These are phyloP conservation scores for Torrubiella hemipterigena DNA, from an alignment of 2,329 filamentous ascomycete species.

Conservation along the genomic window DNA sequence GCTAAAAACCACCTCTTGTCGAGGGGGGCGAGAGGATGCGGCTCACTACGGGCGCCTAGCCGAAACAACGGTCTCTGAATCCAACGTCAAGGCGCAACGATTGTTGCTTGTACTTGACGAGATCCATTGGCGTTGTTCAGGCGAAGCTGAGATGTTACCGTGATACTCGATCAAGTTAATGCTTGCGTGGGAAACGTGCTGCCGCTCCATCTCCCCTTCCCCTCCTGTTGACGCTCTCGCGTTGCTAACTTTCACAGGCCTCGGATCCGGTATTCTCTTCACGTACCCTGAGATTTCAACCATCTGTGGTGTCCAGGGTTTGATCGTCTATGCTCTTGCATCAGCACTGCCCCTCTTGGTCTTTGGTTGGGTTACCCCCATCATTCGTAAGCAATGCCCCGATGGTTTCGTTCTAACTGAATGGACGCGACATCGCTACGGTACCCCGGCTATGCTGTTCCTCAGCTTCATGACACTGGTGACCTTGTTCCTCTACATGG, in stretches of 20 bases:
- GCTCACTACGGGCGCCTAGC: constrained; percentile 83
- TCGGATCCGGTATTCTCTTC: constrained; percentile 76
- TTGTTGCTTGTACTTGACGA: constrained; percentile 16
- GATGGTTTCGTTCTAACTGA: constrained; percentile 78
- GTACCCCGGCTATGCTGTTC: constrained; percentile 55
- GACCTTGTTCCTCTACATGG: constrained; percentile 80
- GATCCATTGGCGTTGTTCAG: constrained; percentile 25
- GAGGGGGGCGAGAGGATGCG: constrained; percentile 32
- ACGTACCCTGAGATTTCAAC: constrained; percentile 72
- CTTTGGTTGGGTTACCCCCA: constrained; percentile 63
- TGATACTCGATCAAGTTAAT: constrained; percentile 98
- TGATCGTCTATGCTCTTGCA: constrained; percentile 63
- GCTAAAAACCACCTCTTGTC: constrained; percentile 1
- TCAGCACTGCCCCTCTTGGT: constrained; percentile 61
- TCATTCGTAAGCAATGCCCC: constrained; percentile 69
- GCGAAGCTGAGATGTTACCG: constrained; percentile 92
- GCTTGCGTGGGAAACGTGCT: constrained; percentile 97
- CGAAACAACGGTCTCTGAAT: constrained; percentile 31
- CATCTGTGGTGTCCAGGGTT: constrained; percentile 66
- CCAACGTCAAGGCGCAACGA: constrained; percentile 30
- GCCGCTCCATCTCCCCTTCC: constrained; percentile 51
- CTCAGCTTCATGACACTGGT: constrained; percentile 68
- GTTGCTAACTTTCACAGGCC: constrained; percentile 48
- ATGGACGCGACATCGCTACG: constrained; percentile 73
- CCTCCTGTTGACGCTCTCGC: too few relatives aligned